A percentile compares a stretch with the other conserved stretches of the same genome.
These are phyloP conservation scores for Penicillium malachiteum DNA, from an alignment of 495 filamentous ascomycete genomes.

Conservation along the genomic window DNA sequence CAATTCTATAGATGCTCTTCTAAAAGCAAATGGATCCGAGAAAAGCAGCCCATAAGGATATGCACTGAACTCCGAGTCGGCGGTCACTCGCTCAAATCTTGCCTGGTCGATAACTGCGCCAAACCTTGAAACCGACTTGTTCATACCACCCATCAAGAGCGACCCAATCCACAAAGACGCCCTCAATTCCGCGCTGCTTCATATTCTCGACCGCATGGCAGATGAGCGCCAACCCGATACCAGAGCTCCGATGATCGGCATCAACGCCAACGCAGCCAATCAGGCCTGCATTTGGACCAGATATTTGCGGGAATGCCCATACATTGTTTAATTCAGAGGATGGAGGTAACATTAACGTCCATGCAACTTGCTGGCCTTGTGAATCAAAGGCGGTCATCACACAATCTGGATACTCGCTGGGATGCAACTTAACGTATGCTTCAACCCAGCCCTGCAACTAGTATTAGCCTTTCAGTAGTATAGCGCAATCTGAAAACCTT, in stretches of 20 bases:
- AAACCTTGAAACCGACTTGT: slow-evolving; percentile 44
- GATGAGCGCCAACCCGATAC: slow-evolving; percentile 47
- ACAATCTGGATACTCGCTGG: slow-evolving; percentile 37
- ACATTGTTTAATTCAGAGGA: slow-evolving; percentile 28
- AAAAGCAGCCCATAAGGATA: too few relatives aligned
- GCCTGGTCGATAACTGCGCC: slow-evolving; percentile 44
- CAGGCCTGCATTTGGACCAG: slow-evolving; percentile 46
- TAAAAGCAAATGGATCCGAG: too few relatives aligned
- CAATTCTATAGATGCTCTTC: too few relatives aligned
- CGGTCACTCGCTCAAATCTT: slow-evolving; percentile 13
- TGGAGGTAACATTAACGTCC: slow-evolving; percentile 50
- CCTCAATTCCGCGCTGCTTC: slow-evolving; percentile 46
- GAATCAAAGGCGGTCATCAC: slow-evolving; percentile 48
- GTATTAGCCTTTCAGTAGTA: slow-evolving; percentile 2
- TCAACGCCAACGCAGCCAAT: slow-evolving; percentile 54
- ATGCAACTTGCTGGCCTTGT: slow-evolving; percentile 43
- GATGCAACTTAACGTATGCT: slow-evolving; percentile 42
- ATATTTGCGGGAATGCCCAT: slow-evolving; percentile 48
- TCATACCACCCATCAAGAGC: slow-evolving; percentile 51
- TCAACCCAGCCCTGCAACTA: slow-evolving; percentile 45
- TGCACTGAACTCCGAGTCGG: too few relatives aligned
- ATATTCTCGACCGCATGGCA: slow-evolving; percentile 50
- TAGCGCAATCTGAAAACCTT: neutral
- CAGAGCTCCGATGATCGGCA: slow-evolving; percentile 33
- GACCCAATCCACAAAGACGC: slow-evolving; percentile 53